These are phyloP conservation scores for Boletus eberwhitei DNA, from an alignment of 768 basidiomycete genomes.

Conservation along the genomic window DNA sequence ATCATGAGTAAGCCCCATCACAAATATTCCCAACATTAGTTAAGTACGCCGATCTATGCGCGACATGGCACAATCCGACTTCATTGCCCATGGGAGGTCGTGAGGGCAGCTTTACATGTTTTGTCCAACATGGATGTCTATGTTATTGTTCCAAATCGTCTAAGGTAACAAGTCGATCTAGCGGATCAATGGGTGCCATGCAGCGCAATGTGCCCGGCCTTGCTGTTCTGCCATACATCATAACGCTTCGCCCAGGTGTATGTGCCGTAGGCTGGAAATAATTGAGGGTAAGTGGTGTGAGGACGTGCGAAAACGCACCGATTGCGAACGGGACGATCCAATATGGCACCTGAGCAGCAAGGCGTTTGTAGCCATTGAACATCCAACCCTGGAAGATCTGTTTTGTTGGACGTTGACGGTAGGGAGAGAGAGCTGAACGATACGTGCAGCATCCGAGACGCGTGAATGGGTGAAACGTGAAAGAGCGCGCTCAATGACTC, in stretches of 20 bases:
- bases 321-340: constrained; percentile 72
- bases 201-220: constrained; percentile 71
- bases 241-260: constrained; percentile 78
- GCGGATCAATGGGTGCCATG: constrained; percentile 25
- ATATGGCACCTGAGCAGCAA: constrained; percentile 72
- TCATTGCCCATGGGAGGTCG: background rate
- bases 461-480: background rate
- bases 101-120: background rate
- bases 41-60: background rate
- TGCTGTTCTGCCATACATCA: constrained; percentile 69
- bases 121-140: constrained; percentile 10
- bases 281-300: background rate
- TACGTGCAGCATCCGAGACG: background rate
- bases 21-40: constrained; percentile 9
- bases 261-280: constrained; percentile 60
- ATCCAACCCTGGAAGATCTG: constrained; percentile 70
- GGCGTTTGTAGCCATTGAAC: constrained; percentile 82
- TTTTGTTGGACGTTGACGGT: constrained; percentile 70
- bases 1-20: background rate
- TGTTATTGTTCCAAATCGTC: constrained; percentile 10
- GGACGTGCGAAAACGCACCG: constrained; percentile 49
- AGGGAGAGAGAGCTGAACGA: constrained; percentile 73
- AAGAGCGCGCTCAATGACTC: constrained; percentile 32
- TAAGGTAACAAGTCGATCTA: constrained; percentile 14
- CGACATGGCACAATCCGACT: constrained; percentile 10